These are phyloP conservation scores for Phoma sp. DNA, from an alignment of 2,329 filamentous ascomycete genomes.

Conservation along the genomic window DNA sequence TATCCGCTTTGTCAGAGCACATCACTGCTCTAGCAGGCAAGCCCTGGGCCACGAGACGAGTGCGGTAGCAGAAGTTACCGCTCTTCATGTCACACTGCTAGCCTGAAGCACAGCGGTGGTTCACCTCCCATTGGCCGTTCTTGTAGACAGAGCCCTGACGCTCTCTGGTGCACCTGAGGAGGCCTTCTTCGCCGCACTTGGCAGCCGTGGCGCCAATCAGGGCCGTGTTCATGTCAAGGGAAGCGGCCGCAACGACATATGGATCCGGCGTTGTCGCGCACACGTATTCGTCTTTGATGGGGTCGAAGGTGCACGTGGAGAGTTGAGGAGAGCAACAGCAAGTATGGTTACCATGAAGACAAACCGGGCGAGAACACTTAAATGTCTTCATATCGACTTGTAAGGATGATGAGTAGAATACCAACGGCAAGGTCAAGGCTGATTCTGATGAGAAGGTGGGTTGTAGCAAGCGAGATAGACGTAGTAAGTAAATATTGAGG, in stretches of 20 bases:
- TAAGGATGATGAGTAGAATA: too few relatives aligned
- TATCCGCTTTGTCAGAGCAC: not conserved
- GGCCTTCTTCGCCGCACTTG: not conserved
- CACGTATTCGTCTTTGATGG: not conserved
- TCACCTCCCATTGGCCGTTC: not conserved
- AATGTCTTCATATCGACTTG: constrained; percentile 44
- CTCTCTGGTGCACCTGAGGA: constrained; percentile 1
- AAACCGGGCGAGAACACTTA: constrained; percentile 26
- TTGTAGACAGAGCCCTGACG: constrained; percentile 2
- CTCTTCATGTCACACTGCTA: constrained; percentile 21
- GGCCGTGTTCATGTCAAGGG: not conserved
- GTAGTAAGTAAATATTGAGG: too few relatives aligned
- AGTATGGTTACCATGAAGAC: not conserved
- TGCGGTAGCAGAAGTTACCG: constrained; percentile 2
- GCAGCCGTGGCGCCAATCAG: not conserved
- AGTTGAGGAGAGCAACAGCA: not conserved
- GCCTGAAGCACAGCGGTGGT: constrained; percentile 16
- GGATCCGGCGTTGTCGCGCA: not conserved
- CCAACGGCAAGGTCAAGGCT: too few relatives aligned
- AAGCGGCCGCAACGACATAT: not conserved
- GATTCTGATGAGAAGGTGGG: too few relatives aligned
- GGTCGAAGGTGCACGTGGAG: not conserved
- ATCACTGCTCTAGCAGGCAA: not conserved
- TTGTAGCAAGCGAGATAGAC: too few relatives aligned
- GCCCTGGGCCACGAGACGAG: not conserved